These are phyloP conservation scores for Phylloporus sp. DNA, from an alignment of 768 basidiomycete species.

Conservation along the genomic window DNA sequence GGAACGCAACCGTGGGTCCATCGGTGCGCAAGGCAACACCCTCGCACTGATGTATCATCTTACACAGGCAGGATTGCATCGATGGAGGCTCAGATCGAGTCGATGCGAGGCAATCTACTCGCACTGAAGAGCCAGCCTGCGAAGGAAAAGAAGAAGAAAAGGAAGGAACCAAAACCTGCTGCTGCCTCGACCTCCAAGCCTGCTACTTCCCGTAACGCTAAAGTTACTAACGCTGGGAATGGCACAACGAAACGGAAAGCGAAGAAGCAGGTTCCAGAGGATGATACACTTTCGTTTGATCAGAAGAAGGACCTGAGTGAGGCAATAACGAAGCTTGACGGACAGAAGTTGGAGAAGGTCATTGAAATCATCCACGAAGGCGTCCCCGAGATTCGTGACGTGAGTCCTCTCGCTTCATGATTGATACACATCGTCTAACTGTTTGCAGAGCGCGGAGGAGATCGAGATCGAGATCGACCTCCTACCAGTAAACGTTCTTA, in stretches of 20 bases:
- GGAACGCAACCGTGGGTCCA: conserved; percentile 57
- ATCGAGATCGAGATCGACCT: conserved; percentile 98
- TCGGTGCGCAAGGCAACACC: neutral
- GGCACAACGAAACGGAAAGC: conserved; percentile 50
- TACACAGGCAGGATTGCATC: conserved; percentile 60
- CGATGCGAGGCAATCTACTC: conserved; percentile 65
- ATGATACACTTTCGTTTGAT: conserved; percentile 84
- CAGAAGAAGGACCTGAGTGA: conserved; percentile 99
- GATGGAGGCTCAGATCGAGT: conserved; percentile 80
- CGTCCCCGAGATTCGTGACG: conserved; percentile 89
- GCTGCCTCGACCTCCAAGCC: conserved; percentile 64
- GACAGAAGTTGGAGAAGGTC: conserved; percentile 77
- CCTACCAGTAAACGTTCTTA: conserved; percentile 79
- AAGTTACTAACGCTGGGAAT: conserved; percentile 34
- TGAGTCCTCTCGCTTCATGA: conserved; percentile 41
- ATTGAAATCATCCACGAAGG: conserved; percentile 94
- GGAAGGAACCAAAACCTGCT: conserved; percentile 54
- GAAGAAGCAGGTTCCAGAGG: conserved; percentile 67
- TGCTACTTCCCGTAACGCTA: conserved; percentile 42
- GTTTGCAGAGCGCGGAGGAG: conserved; percentile 82
- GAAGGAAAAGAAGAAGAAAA: conserved; percentile 69
- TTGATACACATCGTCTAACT: conserved; percentile 10
- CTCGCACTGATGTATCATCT: conserved; percentile 10
- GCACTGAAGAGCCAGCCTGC: conserved; percentile 51
- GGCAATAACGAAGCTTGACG: conserved; percentile 84